Evolutionary conservation across 345 rosid genomes (phyloP), one percentile per base, ranked within the genome.

Genomic region (Eucalyptus leucophloia): DNA sequence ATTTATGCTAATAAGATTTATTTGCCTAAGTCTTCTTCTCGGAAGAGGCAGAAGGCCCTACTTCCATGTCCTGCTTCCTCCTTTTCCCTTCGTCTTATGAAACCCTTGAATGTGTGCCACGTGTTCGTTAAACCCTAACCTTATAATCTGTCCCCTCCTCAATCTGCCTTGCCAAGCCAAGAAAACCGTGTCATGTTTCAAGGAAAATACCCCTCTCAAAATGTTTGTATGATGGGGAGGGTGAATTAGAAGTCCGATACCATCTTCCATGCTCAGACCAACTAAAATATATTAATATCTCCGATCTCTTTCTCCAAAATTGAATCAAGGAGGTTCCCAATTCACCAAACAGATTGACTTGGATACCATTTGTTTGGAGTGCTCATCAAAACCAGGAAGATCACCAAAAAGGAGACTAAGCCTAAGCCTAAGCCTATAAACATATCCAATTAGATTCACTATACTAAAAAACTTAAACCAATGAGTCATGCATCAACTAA

Each of bases 401-500:
- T 34, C 45, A 72, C 12, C 14, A 34, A 34, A 12, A 34, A 19
- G 8, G 44, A 72, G 24, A 4, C 34, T 16, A n/a, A n/a, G 26
- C 26, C 37, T 17, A 32, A n/a, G 6, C 40, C 14, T 6, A 4
- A 72, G 8, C 44, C 2, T 72, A 0, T 34, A 72, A 72, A 72
- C 14, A 18, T 34, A 37, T 34, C 7, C 13, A 72, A 10, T 34
- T 9, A 72, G 26, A 72, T 10, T 37, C 0, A 18, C 12, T 17
- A 32, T 5, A 32, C 23, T 32, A 0, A 69, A 69, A 69, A 69
- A 3, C 0, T 32, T 0, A 0, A 69, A 4, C 4, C 7, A 69
- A 32, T 32, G 13, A 17, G 42, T 34, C 18, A 9, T 18, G 24
- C 12, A 11, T 1, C 2, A 18, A 69, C 13, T 72, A 72, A 6